Percentiles rank a stretch among this genome's conserved stretches.
Evolutionary conservation across 1,284 basidiomycete species (phyloP).

Genomic region (Mycena citricolor): DNA sequence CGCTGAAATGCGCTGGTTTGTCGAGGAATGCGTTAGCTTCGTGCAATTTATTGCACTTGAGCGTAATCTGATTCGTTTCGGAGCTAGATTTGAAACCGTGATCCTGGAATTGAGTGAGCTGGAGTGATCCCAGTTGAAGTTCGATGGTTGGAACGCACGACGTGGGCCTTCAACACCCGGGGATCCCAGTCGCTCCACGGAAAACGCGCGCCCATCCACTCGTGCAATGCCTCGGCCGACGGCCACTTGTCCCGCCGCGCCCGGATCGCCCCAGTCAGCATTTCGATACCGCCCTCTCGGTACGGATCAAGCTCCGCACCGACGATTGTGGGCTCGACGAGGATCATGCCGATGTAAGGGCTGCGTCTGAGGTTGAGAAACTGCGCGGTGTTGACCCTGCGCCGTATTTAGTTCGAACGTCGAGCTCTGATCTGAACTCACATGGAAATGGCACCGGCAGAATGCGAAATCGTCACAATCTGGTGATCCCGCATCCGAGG

Average conservation of each 20-base stretch:
- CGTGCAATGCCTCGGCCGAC: background rate
- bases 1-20: background rate
- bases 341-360: slow-evolving; percentile 2
- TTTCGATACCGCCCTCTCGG: slow-evolving; percentile 1
- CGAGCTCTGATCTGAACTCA: background rate
- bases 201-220: slow-evolving; percentile 2
- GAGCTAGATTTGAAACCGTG: background rate
- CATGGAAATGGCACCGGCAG: slow-evolving; percentile 1
- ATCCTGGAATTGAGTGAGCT: background rate
- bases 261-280: background rate
- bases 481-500: background rate
- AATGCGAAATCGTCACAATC: slow-evolving; percentile 1
- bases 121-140: background rate
- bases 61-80: background rate
- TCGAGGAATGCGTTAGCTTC: slow-evolving; percentile 1
- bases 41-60: slow-evolving; percentile 4
- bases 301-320: background rate
- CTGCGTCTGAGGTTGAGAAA: background rate
- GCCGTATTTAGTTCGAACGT: background rate
- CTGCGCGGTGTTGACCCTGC: slow-evolving; percentile 7
- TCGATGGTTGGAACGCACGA: background rate
- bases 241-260: slow-evolving; percentile 6
- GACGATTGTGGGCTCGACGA: slow-evolving; percentile 3
- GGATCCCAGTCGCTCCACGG: slow-evolving; percentile 9
- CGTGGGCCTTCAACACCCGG: background rate